Conservation (phyloP, 1,139 yeast species). For the Diutina rugosa region DNA sequence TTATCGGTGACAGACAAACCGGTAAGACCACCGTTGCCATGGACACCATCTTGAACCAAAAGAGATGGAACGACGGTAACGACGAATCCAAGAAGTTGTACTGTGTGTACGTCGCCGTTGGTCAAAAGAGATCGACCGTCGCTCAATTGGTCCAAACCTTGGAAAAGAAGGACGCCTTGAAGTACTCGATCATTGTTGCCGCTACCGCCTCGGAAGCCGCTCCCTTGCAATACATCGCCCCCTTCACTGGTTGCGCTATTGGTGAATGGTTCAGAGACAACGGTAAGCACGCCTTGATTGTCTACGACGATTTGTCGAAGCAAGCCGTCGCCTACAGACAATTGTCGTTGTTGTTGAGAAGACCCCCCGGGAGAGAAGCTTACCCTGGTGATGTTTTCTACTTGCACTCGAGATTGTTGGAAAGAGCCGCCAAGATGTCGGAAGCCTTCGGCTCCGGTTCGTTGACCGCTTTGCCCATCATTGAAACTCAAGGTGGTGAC, state of each 20-base stretch:
- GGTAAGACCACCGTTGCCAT: slow-evolving; percentile 99
- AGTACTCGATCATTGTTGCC: slow-evolving; percentile 95
- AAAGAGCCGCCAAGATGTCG: slow-evolving; percentile 97
- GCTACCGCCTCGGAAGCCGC: slow-evolving; percentile 99
- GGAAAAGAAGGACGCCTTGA: slow-evolving; percentile 96
- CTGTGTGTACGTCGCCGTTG: slow-evolving; percentile 99
- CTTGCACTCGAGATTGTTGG: slow-evolving; percentile 91
- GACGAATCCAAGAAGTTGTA: slow-evolving; percentile 97
- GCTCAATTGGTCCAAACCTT: slow-evolving; percentile 99
- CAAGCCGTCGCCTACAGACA: slow-evolving; percentile 99
- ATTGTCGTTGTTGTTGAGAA: slow-evolving; percentile 92
- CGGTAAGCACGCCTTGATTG: slow-evolving; percentile 93
- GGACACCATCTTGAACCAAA: slow-evolving; percentile 97
- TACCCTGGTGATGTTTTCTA: slow-evolving; percentile 97
- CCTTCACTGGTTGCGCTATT: slow-evolving; percentile 99
- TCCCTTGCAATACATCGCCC: slow-evolving; percentile 99
- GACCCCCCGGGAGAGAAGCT: slow-evolving; percentile 97
- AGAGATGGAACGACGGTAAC: slow-evolving; percentile 91
- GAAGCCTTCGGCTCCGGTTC: slow-evolving; percentile 87
- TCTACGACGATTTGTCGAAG: slow-evolving; percentile 97
- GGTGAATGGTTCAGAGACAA: slow-evolving; percentile 99
- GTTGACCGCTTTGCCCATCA: slow-evolving; percentile 89
- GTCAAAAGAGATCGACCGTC: slow-evolving; percentile 99
- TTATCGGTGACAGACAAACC: slow-evolving; percentile 99
- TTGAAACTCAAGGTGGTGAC: slow-evolving; percentile 99